Evolutionary conservation across 2,329 filamentous ascomycete genomes (phyloP).

Genomic region (Hypocreales sp.): DNA sequence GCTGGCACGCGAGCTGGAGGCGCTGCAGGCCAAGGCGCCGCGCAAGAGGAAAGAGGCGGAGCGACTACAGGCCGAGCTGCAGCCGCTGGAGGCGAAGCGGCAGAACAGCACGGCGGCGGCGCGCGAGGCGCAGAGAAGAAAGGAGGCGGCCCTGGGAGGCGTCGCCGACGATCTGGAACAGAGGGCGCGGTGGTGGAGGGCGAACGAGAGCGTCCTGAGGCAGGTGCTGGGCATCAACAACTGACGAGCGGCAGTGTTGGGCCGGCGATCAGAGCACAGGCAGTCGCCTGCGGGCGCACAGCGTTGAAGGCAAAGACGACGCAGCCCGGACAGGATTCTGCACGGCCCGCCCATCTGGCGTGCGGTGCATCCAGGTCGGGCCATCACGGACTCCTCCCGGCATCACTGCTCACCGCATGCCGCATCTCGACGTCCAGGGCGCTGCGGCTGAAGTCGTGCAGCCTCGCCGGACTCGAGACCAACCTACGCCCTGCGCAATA

Average conservation of each 20-base stretch:
- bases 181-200: conserved; percentile 58
- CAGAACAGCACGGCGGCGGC: conserved; percentile 50
- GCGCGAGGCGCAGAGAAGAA: conserved; percentile 53
- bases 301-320: too few species aligned
- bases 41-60: conserved; percentile 54
- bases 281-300: too few species aligned
- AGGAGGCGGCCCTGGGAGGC: conserved; percentile 49
- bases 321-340: too few species aligned
- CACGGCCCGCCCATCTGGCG: too few species aligned
- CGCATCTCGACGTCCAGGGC: too few species aligned
- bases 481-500: too few species aligned
- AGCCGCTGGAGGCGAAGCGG: conserved; percentile 51
- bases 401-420: too few species aligned
- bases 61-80: conserved; percentile 50
- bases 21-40: conserved; percentile 44
- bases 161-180: conserved; percentile 62
- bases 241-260: conserved; percentile 7
- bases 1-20: conserved; percentile 47
- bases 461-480: too few species aligned
- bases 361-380: too few species aligned
- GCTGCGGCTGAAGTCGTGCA: too few species aligned
- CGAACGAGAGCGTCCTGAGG: conserved; percentile 47
- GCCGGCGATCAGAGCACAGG: too few species aligned
- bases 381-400: too few species aligned
- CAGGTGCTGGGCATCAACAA: conserved; percentile 44